These are phyloP conservation scores for Mortierella polycephala DNA, from an alignment of 371 early-diverging fungal species.

Conservation along the genomic window DNA sequence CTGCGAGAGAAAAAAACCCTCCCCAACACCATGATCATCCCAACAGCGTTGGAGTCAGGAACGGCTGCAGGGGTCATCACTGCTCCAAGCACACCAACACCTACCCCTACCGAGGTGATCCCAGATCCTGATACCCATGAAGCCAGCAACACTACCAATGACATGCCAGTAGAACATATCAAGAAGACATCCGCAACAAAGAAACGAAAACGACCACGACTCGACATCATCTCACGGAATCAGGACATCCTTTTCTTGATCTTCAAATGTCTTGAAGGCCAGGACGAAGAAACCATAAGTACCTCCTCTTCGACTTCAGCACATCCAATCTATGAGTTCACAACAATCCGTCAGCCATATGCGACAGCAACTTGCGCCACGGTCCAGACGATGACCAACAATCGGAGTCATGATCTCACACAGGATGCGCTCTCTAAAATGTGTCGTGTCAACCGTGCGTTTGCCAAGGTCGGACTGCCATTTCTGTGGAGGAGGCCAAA, in stretches of 20 bases:
- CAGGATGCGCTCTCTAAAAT: constrained; percentile 32
- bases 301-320: not conserved
- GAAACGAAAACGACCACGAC: constrained; percentile 11
- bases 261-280: constrained; percentile 4
- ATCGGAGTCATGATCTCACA: constrained; percentile 22
- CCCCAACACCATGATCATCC: no score
- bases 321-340: constrained; percentile 6
- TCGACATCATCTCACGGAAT: constrained; percentile 22
- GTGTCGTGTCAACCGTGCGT: constrained; percentile 25
- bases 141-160: not conserved
- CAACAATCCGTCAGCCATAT: constrained; percentile 10
- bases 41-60: no score
- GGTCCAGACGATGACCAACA: constrained; percentile 14
- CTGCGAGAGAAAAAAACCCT: no score
- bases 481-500: constrained; percentile 25
- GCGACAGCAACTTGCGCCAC: constrained; percentile 16
- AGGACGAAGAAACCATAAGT: constrained; percentile 2
- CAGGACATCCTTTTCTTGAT: constrained; percentile 16
- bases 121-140: not conserved
- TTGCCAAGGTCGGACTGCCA: constrained; percentile 16
- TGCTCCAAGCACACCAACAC: constrained; percentile 6
- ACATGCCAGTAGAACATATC: no score
- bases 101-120: not conserved
- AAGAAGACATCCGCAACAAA: constrained; percentile 1
- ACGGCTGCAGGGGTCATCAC: not conserved